Conservation (phyloP, 768 basidiomycete genomes). For the Hygrophorus pudorinus region DNA sequence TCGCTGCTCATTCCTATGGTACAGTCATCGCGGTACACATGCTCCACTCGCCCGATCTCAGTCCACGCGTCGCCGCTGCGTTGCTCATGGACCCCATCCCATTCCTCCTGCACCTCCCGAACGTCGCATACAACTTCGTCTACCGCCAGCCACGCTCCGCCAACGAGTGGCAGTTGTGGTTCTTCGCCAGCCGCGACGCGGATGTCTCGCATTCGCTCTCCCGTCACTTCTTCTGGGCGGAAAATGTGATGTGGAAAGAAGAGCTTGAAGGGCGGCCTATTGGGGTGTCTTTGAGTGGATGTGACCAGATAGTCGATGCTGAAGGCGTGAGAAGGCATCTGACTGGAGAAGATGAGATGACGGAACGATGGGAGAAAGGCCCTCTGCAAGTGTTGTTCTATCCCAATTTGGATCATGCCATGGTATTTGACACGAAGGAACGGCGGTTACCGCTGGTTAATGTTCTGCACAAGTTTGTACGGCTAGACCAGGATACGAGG, state of each 20-base stretch:
- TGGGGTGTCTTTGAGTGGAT: conserved; percentile 25
- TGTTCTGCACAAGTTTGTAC: conserved; percentile 17
- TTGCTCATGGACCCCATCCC: conserved; percentile 60
- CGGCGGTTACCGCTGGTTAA: conserved; percentile 20
- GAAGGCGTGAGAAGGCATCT: conserved; percentile 26
- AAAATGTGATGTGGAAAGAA: conserved; percentile 51
- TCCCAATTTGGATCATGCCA: conserved; percentile 29
- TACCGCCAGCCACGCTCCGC: conserved; percentile 39
- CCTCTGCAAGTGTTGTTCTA: conserved; percentile 28
- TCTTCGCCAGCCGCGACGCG: conserved; percentile 53
- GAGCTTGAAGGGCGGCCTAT: conserved; percentile 32
- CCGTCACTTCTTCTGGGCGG: conserved; percentile 58
- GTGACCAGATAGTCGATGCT: conserved; percentile 31
- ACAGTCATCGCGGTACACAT: conserved; percentile 49
- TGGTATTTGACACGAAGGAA: conserved; percentile 25
- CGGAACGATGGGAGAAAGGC: conserved; percentile 14
- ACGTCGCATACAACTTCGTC: conserved; percentile 58
- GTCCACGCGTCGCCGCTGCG: conserved; percentile 28
- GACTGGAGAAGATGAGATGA: conserved; percentile 18
- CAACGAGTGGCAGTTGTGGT: conserved; percentile 57
- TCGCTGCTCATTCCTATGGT: conserved; percentile 54
- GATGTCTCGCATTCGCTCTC: conserved; percentile 50
- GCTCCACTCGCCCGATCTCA: conserved; percentile 27
- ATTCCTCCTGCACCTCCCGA: conserved; percentile 49
- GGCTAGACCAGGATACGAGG: not conserved